Conservation (phyloP, 139 green algal genomes). For the Chlorella sp. region DNA sequence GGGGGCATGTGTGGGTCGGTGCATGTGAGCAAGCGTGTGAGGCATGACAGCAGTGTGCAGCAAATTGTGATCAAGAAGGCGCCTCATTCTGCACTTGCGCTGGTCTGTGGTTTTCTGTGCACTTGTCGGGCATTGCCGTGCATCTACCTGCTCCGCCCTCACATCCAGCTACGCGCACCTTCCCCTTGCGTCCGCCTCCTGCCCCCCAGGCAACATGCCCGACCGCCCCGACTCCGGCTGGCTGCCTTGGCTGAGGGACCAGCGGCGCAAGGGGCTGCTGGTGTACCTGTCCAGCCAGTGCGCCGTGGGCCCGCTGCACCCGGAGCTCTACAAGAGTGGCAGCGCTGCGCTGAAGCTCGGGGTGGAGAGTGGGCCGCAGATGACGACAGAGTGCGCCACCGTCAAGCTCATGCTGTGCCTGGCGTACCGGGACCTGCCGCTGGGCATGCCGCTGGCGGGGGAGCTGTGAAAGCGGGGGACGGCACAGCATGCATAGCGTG, state of each 20-base stretch:
- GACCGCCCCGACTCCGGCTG: constrained; percentile 70
- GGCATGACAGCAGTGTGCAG: neutral
- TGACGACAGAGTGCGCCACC: constrained; percentile 81
- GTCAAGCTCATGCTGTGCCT: constrained; percentile 95
- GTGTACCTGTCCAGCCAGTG: constrained; percentile 78
- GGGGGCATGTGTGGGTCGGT: too few relatives aligned
- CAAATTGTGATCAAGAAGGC: too few relatives aligned
- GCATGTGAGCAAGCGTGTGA: too few relatives aligned
- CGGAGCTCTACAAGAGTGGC: constrained; percentile 73
- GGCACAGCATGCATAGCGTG: too few relatives aligned
- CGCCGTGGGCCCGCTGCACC: constrained; percentile 65
- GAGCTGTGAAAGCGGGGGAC: constrained; percentile 69
- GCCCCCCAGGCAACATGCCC: constrained; percentile 75
- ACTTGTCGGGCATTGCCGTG: neutral
- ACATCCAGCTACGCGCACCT: neutral
- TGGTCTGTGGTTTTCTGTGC: neutral
- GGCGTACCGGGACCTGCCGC: constrained; percentile 76
- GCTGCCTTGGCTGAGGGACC: constrained; percentile 85
- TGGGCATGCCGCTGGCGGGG: constrained; percentile 83
- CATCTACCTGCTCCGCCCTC: neutral
- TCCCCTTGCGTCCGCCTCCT: neutral
- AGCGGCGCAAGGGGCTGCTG: constrained; percentile 66
- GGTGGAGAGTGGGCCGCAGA: constrained; percentile 65
- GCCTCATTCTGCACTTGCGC: neutral
- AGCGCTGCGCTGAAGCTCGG: constrained; percentile 71